Evolutionary conservation across 2,329 filamentous ascomycete genomes (phyloP).

Genomic region (Ampelomyces quisqualis): DNA sequence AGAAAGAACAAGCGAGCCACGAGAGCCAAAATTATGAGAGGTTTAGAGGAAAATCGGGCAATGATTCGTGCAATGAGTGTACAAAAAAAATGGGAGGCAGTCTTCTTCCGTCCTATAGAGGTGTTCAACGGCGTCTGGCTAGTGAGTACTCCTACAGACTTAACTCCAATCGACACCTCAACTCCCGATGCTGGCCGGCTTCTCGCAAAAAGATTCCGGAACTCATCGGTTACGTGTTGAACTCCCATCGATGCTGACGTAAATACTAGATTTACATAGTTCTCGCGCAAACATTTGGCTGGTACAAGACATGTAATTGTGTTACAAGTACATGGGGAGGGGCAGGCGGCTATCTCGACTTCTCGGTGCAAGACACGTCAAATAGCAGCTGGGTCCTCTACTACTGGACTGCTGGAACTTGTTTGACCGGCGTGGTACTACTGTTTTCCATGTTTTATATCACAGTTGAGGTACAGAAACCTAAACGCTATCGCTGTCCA

Average conservation of each 20-base stretch:
- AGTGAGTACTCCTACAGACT: conserved; percentile 13
- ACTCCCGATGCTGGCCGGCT: too few species aligned
- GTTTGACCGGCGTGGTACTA: conserved; percentile 35
- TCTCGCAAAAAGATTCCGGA: too few species aligned
- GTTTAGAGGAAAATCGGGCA: conserved; percentile 8
- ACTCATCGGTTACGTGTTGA: too few species aligned
- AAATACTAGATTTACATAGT: conserved; percentile 20
- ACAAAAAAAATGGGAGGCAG: conserved; percentile 24
- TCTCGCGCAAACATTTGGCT: conserved; percentile 46
- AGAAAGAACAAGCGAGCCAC: conserved; percentile 4
- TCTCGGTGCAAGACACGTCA: conserved; percentile 32
- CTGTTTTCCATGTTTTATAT: conserved; percentile 40
- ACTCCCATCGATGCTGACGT: conserved; percentile 24
- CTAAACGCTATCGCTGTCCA: not conserved
- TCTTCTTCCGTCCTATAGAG: conserved; percentile 39
- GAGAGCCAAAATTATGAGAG: conserved; percentile 3
- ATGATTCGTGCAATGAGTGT: conserved; percentile 14
- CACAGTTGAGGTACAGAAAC: conserved; percentile 27
- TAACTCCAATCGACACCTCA: too few species aligned
- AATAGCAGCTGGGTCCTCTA: conserved; percentile 27
- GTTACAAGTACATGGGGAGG: conserved; percentile 43
- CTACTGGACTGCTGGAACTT: conserved; percentile 39
- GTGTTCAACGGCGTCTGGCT: conserved; percentile 44
- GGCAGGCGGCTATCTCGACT: conserved; percentile 48
- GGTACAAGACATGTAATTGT: conserved; percentile 48